Evolutionary conservation across 2,329 filamentous ascomycete species (phyloP), one percentile per base, ranked within the genome.

Genomic region (Hypoxylon sp.): DNA sequence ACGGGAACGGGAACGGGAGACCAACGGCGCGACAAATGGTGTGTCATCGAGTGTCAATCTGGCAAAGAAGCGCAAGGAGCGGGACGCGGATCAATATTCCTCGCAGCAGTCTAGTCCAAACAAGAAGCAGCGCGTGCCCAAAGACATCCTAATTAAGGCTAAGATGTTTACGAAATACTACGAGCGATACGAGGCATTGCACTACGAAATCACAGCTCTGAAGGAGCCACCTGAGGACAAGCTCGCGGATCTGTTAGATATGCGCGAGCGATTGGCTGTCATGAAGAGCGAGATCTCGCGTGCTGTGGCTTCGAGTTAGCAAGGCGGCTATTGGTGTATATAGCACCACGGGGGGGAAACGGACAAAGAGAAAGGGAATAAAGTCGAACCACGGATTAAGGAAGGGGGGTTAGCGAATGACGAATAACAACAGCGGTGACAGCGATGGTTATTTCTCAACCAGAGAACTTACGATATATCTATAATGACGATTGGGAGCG

Each of bases 271-370:
- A 32, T 77, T 90, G 49, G 79, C 83, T 67, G 69, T 69, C n/a
- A 83, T 89, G 83, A 90, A 90, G 80, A 79, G 75, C 68, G 82
- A 87, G 61, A 89, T 90, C 45, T 84, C 87, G 70, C 77, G 76
- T 67, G 80, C 83, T 59, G 74, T 80, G 74, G 73, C 78, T 73
- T 57, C 78, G n/a, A 62, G 60, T 32, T 69, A 45, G n/a, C n/a
- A 14, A 45, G 20, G 20, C 18, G n/a, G 18, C 22, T 6, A 12
- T 52, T 20, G 18, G 18, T 11, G 32, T 52, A 30, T 33, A 33
- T 9, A 33, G 24, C 28, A 33, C 12, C 28, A 40, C 36, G 20
- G 5, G 24, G 24, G 40, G 28, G 5, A 38, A 40, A 26, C 33
- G 9, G 8, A 20, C 33, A 45, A 32, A 24, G 38, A 51, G 5